Evolutionary conservation across 768 basidiomycete genomes (phyloP).

Genomic region (Clitopilus hobsonii): DNA sequence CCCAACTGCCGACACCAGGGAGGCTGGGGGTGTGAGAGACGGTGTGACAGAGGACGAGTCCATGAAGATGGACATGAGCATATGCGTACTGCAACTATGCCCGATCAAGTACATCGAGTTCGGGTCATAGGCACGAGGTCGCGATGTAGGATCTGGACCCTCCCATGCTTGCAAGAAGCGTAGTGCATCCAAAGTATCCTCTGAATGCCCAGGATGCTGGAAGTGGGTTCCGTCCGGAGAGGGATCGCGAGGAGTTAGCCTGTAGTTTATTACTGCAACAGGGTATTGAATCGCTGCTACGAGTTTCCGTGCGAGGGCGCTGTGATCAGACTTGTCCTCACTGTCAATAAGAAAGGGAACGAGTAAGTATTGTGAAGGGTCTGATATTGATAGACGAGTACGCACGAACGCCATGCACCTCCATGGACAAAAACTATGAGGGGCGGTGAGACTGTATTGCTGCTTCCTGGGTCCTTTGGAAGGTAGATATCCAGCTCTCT

Average conservation of each 20-base stretch:
- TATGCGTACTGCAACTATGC: constrained; percentile 83
- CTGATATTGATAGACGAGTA: constrained; percentile 3
- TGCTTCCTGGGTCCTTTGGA: constrained; percentile 13
- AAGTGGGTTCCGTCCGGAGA: constrained; percentile 32
- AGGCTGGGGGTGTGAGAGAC: constrained; percentile 37
- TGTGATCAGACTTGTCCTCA: constrained; percentile 68
- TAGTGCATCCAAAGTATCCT: constrained; percentile 62
- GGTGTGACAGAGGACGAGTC: constrained; percentile 38
- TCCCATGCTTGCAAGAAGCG: constrained; percentile 49
- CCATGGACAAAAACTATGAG: constrained; percentile 76
- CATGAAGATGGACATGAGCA: constrained; percentile 67
- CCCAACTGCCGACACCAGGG: constrained; percentile 39
- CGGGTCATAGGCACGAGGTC: constrained; percentile 29
- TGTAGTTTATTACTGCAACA: constrained; percentile 76
- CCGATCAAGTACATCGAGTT: constrained; percentile 55
- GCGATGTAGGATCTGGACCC: constrained; percentile 23
- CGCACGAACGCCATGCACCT: constrained; percentile 80
- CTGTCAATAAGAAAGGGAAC: constrained; percentile 27
- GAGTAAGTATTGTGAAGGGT: constrained; percentile 1
- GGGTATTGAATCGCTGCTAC: constrained; percentile 43
- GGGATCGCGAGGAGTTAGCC: constrained; percentile 50
- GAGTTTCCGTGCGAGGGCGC: constrained; percentile 47
- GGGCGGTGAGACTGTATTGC: constrained; percentile 3
- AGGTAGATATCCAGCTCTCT: constrained; percentile 57
- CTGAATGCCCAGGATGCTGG: constrained; percentile 66